A percentile compares a stretch with the other conserved stretches of the same genome.
phyloP scores from a whole-genome alignment of 108 stramenopile genomes.

The Skeletonema marinoi region DNA sequence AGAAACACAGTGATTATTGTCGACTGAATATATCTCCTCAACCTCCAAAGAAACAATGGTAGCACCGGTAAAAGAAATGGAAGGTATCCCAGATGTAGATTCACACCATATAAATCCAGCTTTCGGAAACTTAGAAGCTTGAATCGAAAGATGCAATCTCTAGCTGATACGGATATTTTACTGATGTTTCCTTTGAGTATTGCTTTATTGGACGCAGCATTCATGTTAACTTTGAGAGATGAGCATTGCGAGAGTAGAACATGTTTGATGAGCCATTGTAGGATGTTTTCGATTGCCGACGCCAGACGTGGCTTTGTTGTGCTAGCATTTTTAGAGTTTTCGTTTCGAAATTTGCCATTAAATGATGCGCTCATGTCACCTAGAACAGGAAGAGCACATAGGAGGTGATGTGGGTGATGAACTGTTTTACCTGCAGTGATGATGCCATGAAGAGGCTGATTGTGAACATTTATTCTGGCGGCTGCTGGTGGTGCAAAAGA shows the following conservation, averaged over 20 bases:
- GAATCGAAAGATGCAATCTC: slow-evolving; percentile 3
- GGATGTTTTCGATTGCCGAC: not conserved
- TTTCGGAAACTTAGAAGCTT: slow-evolving; percentile 1
- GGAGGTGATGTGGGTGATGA: too few relatives aligned
- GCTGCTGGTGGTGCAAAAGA: too few relatives aligned
- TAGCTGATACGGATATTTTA: not conserved
- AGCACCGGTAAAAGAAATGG: slow-evolving; percentile 5
- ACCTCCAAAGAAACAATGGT: slow-evolving; percentile 8
- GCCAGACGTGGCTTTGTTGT: not conserved
- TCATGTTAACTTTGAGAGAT: not conserved
- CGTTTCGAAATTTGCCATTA: not conserved
- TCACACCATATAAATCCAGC: not conserved
- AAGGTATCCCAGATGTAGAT: slow-evolving; percentile 7
- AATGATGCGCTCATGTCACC: not conserved
- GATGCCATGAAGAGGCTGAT: too few relatives aligned
- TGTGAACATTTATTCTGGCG: too few relatives aligned
- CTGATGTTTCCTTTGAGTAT: slow-evolving; percentile 2
- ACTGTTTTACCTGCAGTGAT: too few relatives aligned
- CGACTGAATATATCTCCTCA: not conserved
- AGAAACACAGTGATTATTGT: not conserved
- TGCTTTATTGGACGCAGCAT: not conserved
- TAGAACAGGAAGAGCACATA: not conserved
- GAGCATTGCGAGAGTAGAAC: not conserved
- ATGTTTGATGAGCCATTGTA: not conserved
- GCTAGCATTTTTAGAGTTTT: not conserved